Base-by-base conservation (phyloP, 129 eudicot genomes). In the Dittrichia graveolens region DNA sequence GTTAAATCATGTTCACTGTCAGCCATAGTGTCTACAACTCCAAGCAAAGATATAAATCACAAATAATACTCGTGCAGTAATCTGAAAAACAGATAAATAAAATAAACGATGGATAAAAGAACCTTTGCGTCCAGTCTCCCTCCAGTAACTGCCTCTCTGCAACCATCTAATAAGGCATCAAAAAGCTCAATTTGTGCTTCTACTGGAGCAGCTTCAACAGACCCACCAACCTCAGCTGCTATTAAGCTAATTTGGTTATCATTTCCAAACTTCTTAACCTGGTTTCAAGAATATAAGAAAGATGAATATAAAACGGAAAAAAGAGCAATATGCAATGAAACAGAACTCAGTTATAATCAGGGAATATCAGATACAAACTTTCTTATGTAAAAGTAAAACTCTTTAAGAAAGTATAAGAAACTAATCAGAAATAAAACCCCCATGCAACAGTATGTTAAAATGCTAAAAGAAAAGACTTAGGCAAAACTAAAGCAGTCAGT, bases 251-350 rank as follows among this genome's bases (percentile, higher is more conserved):
- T 95, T 47, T 95, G 97, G 85, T 88, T 86, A 61, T 92, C 96
- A 66, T 83, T 88, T 54, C 99, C 99, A 78, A 86, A 95, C 85
- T 90, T 95, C 84, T 91, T 95, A 48, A 88, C 97, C 99, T 95
- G 65, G 43, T 61, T 81, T 7, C 61, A 40, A 46, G 46, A 48
- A 72, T 49, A 15, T 46, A 46, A 55, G 4, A 48, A 65, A 54
- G 65, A 41, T 59, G 57, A 57, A n/a, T 11, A 5, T 5, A 71
- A 35, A 38, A 69, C 64, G 37, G 37, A 49, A 62, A 39, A 48
- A 61, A 73, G 47, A 24, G 37, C 56, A 61, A 62, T 19, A 74
- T 50, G 62, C 50, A 74, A 37, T 46, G 39, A 16, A 19, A 63
- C 19, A 62, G 44, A 74, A 48, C 52, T 50, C 59, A 13, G 52